Evolutionary conservation across 2,329 filamentous ascomycete species (phyloP).

Genomic region (Paecilomyces formosus): DNA sequence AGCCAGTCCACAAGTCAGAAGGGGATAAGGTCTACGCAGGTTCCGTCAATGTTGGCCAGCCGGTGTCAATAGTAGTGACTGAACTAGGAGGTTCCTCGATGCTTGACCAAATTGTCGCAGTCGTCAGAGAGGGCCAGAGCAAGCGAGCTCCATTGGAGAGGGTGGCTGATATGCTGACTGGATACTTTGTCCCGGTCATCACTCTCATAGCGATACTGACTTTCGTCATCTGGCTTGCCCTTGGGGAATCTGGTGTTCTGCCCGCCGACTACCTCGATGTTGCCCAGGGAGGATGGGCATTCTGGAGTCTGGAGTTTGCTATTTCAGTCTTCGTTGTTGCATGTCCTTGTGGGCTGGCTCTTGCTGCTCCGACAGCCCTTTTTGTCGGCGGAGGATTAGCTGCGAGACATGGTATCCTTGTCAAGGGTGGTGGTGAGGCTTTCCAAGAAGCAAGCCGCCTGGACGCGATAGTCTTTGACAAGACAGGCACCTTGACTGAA

Average conservation of each 20-base stretch:
- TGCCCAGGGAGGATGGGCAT: conserved; percentile 43
- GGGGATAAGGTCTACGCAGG: conserved; percentile 40
- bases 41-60: conserved; percentile 41
- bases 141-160: conserved; percentile 42
- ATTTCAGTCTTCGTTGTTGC: conserved; percentile 83
- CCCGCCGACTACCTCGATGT: conserved; percentile 45
- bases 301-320: conserved; percentile 55
- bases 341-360: conserved; percentile 74
- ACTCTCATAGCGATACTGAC: conserved; percentile 41
- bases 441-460: conserved; percentile 77
- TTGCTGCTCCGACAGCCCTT: conserved; percentile 80
- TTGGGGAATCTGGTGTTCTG: conserved; percentile 36
- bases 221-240: conserved; percentile 40
- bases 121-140: conserved; percentile 43
- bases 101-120: conserved; percentile 43
- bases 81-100: conserved; percentile 41
- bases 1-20: conserved; percentile 33
- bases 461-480: conserved; percentile 78
- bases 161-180: conserved; percentile 40
- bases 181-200: conserved; percentile 43
- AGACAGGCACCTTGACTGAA: conserved; percentile 75
- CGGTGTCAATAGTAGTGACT: conserved; percentile 36
- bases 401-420: conserved; percentile 70
- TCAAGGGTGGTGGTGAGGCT: conserved; percentile 76
- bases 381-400: conserved; percentile 77